These are phyloP conservation scores for Dionaea muscipula DNA, from an alignment of 179 eudicot species.

Conservation along the genomic window DNA sequence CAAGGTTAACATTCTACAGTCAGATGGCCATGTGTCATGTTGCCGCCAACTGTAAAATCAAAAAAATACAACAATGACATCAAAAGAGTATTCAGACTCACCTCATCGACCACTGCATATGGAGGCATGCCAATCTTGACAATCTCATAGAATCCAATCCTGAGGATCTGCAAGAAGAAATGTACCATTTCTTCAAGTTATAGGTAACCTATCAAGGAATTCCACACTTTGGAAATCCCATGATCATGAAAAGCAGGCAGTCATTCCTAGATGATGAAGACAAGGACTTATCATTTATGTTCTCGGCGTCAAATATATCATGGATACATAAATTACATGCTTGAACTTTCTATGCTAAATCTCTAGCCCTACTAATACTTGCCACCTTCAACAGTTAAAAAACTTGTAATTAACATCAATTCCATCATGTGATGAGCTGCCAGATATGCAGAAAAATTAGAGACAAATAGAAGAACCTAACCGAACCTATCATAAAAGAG, in stretches of 20 bases:
- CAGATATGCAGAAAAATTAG: not conserved
- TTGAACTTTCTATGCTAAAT: too few species aligned
- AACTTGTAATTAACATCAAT: too few species aligned
- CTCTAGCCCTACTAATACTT: too few species aligned
- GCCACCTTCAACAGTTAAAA: too few species aligned
- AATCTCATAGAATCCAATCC: constrained; percentile 88
- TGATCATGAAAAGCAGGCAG: too few species aligned
- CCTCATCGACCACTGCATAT: constrained; percentile 98
- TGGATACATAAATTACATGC: too few species aligned
- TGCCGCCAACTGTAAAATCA: too few species aligned
- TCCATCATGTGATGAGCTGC: too few species aligned
- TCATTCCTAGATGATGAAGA: too few species aligned
- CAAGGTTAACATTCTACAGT: constrained; percentile 82
- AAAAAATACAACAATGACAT: not conserved
- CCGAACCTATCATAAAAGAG: not conserved
- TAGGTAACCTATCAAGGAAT: not conserved
- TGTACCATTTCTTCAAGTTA: not conserved
- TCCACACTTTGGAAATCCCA: not conserved
- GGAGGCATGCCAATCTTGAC: constrained; percentile 83
- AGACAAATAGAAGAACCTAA: constrained; percentile 4
- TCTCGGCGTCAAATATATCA: too few species aligned
- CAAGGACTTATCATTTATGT: too few species aligned
- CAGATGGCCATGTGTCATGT: constrained; percentile 1
- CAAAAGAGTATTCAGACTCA: constrained; percentile 12
- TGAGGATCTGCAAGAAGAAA: constrained; percentile 49